Conservation (phyloP, 805 yeast genomes). For the Candida gorgasii region DNA sequence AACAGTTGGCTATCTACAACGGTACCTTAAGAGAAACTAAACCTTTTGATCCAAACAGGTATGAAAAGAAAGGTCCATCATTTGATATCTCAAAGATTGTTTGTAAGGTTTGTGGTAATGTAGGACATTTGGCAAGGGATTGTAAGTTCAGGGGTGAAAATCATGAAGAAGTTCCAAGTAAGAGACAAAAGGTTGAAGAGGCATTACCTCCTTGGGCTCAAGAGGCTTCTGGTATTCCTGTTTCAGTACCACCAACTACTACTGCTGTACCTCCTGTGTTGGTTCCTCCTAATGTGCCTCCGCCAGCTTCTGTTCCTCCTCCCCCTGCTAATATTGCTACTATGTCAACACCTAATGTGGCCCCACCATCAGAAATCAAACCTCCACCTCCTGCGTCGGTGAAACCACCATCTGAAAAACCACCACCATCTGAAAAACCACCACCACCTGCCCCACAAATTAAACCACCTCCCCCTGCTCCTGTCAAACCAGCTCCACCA, state of each 20-base stretch:
- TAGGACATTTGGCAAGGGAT: slow-evolving; percentile 88
- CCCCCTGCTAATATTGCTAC: slow-evolving; percentile 20
- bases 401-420: slow-evolving; percentile 8
- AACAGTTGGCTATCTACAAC: slow-evolving; percentile 89
- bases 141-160: slow-evolving; percentile 55
- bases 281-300: slow-evolving; percentile 7
- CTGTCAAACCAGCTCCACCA: slow-evolving; percentile 13
- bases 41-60: slow-evolving; percentile 45
- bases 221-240: neutral
- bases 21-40: slow-evolving; percentile 88
- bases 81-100: slow-evolving; percentile 55
- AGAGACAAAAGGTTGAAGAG: slow-evolving; percentile 22
- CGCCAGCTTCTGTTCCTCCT: slow-evolving; percentile 17
- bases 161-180: slow-evolving; percentile 24
- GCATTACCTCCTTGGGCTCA: slow-evolving; percentile 25
- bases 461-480: slow-evolving; percentile 18
- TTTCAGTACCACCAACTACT: slow-evolving; percentile 15
- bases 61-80: slow-evolving; percentile 18
- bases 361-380: slow-evolving; percentile 25
- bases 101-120: slow-evolving; percentile 76
- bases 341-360: slow-evolving; percentile 9
- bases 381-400: slow-evolving; percentile 20
- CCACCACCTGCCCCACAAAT: slow-evolving; percentile 26
- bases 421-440: slow-evolving; percentile 17
- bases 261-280: slow-evolving; percentile 9